These are phyloP conservation scores for Pholiota microspora DNA, from an alignment of 768 basidiomycete species.

Conservation along the genomic window DNA sequence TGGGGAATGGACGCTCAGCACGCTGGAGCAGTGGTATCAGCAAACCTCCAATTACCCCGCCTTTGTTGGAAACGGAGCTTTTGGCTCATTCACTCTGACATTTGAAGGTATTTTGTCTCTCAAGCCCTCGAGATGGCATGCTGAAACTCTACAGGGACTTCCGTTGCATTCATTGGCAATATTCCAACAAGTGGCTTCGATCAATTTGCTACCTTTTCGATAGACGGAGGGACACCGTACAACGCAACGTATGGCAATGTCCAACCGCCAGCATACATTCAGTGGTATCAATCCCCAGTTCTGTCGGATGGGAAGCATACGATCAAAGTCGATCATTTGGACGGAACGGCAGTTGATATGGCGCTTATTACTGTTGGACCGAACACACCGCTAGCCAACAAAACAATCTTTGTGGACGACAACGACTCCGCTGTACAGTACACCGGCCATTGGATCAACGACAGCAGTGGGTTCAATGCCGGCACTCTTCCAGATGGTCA, in stretches of 20 bases:
- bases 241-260: not conserved
- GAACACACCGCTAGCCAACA: slow-evolving; percentile 19
- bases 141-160: not conserved
- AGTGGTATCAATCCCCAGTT: slow-evolving; percentile 2
- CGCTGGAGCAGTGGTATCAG: slow-evolving; percentile 7
- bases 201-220: not conserved
- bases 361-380: slow-evolving; percentile 22
- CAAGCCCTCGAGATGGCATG: too few relatives aligned
- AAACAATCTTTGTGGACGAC: slow-evolving; percentile 26
- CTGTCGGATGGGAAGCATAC: slow-evolving; percentile 20
- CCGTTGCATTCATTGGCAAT: not conserved
- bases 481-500: slow-evolving; percentile 19
- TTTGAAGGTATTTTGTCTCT: slow-evolving; percentile 9
- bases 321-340: slow-evolving; percentile 21
- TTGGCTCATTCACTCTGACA: slow-evolving; percentile 3
- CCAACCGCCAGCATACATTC: not conserved
- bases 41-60: slow-evolving; percentile 2
- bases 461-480: slow-evolving; percentile 10
- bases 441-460: slow-evolving; percentile 19
- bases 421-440: slow-evolving; percentile 20
- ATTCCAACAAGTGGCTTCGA: not conserved
- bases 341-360: slow-evolving; percentile 23
- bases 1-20: slow-evolving; percentile 3
- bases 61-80: not conserved
- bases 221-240: not conserved